Conservation (phyloP, 331 rosid species). For the Saraca asoca region DNA sequence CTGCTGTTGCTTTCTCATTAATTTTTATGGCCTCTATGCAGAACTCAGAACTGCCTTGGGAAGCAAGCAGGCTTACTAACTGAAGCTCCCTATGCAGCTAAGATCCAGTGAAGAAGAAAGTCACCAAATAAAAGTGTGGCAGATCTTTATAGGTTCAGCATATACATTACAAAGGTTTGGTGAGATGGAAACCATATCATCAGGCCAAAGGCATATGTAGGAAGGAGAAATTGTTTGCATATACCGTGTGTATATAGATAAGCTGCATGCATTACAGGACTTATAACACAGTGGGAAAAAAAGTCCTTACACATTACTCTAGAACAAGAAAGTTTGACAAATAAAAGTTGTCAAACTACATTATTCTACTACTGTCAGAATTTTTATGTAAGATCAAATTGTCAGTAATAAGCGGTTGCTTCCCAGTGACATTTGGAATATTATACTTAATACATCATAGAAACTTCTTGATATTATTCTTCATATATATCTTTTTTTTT, state of each 20-base stretch:
- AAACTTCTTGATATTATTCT: background rate
- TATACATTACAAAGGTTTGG: conserved; percentile 9
- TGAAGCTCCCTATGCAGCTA: conserved; percentile 54
- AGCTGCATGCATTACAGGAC: conserved; percentile 31
- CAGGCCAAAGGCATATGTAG: conserved; percentile 40
- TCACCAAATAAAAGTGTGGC: conserved; percentile 37
- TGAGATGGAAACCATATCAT: conserved; percentile 11
- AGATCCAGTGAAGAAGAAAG: conserved; percentile 31
- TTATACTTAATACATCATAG: conserved; percentile 3
- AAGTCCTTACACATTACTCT: conserved; percentile 30
- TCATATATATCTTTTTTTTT: no score
- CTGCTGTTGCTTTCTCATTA: background rate
- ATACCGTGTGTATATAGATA: conserved; percentile 43
- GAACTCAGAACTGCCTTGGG: conserved; percentile 71
- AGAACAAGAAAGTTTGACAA: conserved; percentile 21
- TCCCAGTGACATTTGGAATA: background rate
- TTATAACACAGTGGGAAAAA: conserved; percentile 15
- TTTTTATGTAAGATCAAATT: conserved; percentile 33
- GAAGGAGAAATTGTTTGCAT: conserved; percentile 42
- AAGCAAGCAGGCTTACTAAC: conserved; percentile 53
- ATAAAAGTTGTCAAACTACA: conserved; percentile 18
- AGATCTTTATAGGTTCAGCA: conserved; percentile 28
- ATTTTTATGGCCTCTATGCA: conserved; percentile 32
- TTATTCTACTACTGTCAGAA: conserved; percentile 17
- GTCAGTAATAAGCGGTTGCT: conserved; percentile 34